These are phyloP conservation scores for Urtica urens DNA, from an alignment of 306 rosid species.

Conservation along the genomic window DNA sequence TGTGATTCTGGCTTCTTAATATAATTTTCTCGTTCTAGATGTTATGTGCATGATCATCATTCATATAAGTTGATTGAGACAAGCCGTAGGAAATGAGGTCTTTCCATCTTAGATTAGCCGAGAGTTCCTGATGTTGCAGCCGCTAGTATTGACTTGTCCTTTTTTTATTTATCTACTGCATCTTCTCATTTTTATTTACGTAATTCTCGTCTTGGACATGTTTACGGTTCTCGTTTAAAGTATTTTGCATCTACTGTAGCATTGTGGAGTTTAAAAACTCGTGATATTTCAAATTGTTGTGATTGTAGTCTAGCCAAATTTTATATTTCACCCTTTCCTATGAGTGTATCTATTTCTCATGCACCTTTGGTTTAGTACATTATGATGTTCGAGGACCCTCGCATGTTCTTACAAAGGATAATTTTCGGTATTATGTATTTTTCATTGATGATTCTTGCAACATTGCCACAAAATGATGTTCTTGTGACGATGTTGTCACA, in stretches of 20 bases:
- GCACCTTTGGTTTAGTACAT: background rate
- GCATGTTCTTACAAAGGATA: too few relatives aligned
- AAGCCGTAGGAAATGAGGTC: background rate
- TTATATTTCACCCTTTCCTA: background rate
- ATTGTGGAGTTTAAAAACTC: background rate
- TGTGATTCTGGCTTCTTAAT: background rate
- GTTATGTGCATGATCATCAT: background rate
- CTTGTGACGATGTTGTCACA: too few relatives aligned
- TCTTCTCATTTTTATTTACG: conserved; percentile 1
- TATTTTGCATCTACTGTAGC: background rate
- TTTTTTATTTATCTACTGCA: background rate
- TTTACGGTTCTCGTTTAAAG: background rate
- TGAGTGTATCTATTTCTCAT: too few relatives aligned
- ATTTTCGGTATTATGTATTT: too few relatives aligned
- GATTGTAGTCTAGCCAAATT: background rate
- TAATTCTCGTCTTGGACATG: background rate
- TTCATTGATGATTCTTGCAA: too few relatives aligned
- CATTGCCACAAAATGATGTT: too few relatives aligned
- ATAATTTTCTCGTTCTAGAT: background rate
- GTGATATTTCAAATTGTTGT: background rate
- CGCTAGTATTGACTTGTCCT: background rate
- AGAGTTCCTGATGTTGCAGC: background rate
- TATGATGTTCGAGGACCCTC: background rate
- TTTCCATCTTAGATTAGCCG: background rate
- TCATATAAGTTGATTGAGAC: background rate